Evolutionary conservation across 2,329 filamentous ascomycete genomes (phyloP).

Genomic region (Atkinsonella texensis): DNA sequence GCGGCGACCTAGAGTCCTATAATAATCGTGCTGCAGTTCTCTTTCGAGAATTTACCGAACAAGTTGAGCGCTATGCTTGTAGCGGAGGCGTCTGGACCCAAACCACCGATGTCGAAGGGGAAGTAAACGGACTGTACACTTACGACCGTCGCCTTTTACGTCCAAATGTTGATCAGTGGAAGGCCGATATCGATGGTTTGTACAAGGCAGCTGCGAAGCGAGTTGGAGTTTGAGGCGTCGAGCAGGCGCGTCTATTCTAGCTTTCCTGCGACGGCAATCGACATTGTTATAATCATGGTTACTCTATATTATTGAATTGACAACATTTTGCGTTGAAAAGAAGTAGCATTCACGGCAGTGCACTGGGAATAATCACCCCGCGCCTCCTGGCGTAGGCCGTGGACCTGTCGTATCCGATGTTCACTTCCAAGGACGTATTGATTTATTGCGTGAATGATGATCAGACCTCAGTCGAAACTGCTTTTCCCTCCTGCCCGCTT

Average conservation of each 20-base stretch:
- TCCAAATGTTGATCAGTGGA: conserved; percentile 46
- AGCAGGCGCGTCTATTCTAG: neutral
- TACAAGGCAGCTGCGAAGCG: conserved; percentile 39
- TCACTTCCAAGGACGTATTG: no score
- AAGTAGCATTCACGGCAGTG: no score
- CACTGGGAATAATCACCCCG: no score
- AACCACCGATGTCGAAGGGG: conserved; percentile 63
- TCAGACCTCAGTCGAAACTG: no score
- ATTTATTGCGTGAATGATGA: no score
- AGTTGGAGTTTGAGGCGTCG: conserved; percentile 5
- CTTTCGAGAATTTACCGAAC: conserved; percentile 47
- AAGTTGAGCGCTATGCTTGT: conserved; percentile 49
- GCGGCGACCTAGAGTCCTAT: conserved; percentile 44
- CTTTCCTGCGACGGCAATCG: no score
- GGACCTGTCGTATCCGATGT: no score
- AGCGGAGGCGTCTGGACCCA: conserved; percentile 62
- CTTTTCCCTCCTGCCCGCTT: no score
- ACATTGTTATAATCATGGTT: no score
- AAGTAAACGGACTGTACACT: conserved; percentile 59
- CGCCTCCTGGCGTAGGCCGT: no score
- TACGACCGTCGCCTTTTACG: conserved; percentile 53
- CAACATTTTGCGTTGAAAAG: no score
- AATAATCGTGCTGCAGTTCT: conserved; percentile 53
- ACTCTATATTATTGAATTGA: no score
- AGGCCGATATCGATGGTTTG: conserved; percentile 43